A percentile compares a stretch with the other conserved stretches of the same genome.
Evolutionary conservation across 2,329 filamentous ascomycete species (phyloP).

Genomic region (Colletotrichum cereale): DNA sequence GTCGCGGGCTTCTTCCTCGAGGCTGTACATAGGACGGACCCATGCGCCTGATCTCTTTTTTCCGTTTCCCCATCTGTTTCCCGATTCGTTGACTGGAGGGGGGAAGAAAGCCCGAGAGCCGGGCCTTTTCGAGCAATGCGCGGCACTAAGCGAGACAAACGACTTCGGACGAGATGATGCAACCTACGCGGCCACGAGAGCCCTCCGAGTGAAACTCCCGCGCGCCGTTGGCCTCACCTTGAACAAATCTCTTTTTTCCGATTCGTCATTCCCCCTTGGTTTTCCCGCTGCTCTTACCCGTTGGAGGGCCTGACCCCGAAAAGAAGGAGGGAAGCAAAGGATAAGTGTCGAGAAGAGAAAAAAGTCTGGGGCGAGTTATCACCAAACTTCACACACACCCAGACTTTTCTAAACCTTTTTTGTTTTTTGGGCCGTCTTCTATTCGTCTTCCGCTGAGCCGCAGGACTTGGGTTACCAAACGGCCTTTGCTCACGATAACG

Average conservation of each 20-base stretch:
- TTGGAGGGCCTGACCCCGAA: not conserved
- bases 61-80: not conserved
- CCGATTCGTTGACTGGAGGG: not conserved
- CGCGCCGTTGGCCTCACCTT: slow-evolving; percentile 4
- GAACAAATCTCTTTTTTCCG: not conserved
- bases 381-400: not conserved
- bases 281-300: not conserved
- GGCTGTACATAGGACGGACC: slow-evolving; percentile 6
- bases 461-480: not conserved
- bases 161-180: slow-evolving; percentile 30
- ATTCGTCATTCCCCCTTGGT: not conserved
- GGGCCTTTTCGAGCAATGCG: not conserved
- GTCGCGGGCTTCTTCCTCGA: not conserved
- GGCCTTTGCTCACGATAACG: not conserved
- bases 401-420: not conserved
- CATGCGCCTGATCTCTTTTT: slow-evolving; percentile 9
- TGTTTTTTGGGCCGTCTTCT: not conserved
- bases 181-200: slow-evolving; percentile 9
- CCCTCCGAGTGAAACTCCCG: slow-evolving; percentile 20
- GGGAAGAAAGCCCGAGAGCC: not conserved
- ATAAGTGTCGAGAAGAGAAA: too few species aligned
- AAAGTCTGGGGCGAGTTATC: not conserved
- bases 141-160: not conserved
- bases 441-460: not conserved
- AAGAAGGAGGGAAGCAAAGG: not conserved